phyloP scores from a whole-genome alignment of 441 rosid species.

The Eutrema salsugineum region DNA sequence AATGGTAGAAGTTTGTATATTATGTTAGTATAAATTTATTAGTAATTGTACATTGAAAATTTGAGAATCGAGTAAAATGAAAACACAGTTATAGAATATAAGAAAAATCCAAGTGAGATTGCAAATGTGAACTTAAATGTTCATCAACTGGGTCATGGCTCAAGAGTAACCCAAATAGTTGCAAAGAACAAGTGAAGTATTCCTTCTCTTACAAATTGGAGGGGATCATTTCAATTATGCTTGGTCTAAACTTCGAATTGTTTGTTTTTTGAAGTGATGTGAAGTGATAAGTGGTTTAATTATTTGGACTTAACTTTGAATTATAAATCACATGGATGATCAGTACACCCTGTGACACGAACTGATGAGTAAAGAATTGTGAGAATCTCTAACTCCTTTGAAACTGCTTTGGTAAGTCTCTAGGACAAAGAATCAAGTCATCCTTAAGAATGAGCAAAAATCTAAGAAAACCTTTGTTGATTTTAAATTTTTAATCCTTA shows the following conservation, averaged over 20 bases:
- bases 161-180: constrained; percentile 13
- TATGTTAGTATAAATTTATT: background rate
- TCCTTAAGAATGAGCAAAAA: no score
- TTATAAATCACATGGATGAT: no score
- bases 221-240: constrained; percentile 28
- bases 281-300: no score
- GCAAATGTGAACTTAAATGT: background rate
- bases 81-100: background rate
- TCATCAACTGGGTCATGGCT: background rate
- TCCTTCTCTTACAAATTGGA: constrained; percentile 11
- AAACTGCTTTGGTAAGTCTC: no score
- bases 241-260: background rate
- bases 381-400: no score
- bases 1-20: background rate
- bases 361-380: no score
- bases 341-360: no score
- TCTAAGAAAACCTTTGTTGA: no score
- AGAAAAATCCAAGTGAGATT: background rate
- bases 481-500: no score
- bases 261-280: background rate
- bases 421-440: no score
- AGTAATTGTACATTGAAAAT: background rate
- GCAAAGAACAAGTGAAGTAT: constrained; percentile 32
- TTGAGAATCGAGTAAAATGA: background rate
- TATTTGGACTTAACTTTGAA: no score